A percentile compares a stretch with the other conserved stretches of the same genome.
phyloP scores from a whole-genome alignment of 306 rosid species.

The Rosa lucieae region DNA sequence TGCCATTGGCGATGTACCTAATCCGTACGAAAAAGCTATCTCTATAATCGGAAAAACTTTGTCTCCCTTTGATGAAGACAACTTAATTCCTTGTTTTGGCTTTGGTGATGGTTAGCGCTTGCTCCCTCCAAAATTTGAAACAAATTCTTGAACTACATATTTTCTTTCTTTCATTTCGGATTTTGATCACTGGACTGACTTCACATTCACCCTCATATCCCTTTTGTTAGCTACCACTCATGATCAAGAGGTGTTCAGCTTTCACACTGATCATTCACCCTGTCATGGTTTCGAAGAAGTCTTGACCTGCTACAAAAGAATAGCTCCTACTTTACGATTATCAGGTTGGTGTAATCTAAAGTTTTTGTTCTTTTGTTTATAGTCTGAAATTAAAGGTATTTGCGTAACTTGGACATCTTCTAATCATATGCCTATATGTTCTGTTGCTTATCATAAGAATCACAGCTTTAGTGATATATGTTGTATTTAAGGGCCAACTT shows the following conservation, averaged over 20 bases:
- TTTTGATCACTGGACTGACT: slow-evolving; percentile 19
- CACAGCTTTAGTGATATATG: slow-evolving; percentile 23
- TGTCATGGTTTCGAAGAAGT: slow-evolving; percentile 95
- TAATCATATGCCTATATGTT: neutral
- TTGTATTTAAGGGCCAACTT: slow-evolving; percentile 78
- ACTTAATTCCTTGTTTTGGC: slow-evolving; percentile 93
- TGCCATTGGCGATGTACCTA: slow-evolving; percentile 63
- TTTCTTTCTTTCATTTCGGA: slow-evolving; percentile 13
- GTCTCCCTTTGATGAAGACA: slow-evolving; percentile 93
- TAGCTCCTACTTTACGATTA: slow-evolving; percentile 68
- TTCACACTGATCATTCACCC: slow-evolving; percentile 72
- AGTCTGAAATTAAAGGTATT: neutral
- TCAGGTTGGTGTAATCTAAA: slow-evolving; percentile 50
- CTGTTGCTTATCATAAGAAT: slow-evolving; percentile 9
- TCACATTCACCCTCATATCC: neutral
- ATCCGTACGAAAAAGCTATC: slow-evolving; percentile 88
- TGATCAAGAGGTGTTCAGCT: slow-evolving; percentile 84
- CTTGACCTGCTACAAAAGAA: slow-evolving; percentile 64
- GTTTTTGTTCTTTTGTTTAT: neutral
- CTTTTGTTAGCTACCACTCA: slow-evolving; percentile 68
- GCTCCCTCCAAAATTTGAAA: slow-evolving; percentile 3
- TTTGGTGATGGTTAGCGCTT: slow-evolving; percentile 77
- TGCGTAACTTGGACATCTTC: neutral
- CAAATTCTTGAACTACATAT: neutral
- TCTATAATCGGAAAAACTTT: slow-evolving; percentile 79